Evolutionary conservation across 495 filamentous ascomycete genomes (phyloP), one percentile per base, ranked within the genome.

Genomic region (Penicillium salamii): DNA sequence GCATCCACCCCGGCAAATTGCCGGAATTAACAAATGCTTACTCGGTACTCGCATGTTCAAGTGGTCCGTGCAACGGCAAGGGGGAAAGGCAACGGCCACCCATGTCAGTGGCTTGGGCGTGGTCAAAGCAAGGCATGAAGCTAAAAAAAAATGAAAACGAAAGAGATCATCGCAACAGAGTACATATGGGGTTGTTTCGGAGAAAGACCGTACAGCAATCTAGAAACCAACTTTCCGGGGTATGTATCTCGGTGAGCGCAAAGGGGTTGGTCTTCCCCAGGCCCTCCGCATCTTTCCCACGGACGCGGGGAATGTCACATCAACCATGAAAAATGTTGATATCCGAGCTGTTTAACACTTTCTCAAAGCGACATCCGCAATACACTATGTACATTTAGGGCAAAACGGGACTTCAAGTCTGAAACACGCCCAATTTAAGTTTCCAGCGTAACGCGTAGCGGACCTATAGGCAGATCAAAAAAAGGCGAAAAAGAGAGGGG

Each of bases 61-160:
- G 34, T 29, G 24, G 52, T 17, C 53, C 34, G 51, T 49, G 51
- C 51, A 19, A 29, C 13, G 11, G 15, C 46, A 50, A 32, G 28
- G 37, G 20, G 2, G 13, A 0, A 41, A 29, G 0, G 7, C 7
- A 28, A 17, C 39, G 39, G 39, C 39, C 23, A 37, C 23, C 32
- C 9, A 35, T 33, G 28, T 49, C 40, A 39, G 43, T 46, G 43
- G 43, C 43, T 46, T 37, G 21, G 28, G 33, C 21, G n/a, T n/a
- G 29, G 12, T 12, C 29, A 36, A 12, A 18, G 34, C 13, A 31
- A 46, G 36, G 15, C 18, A 17, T 14, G 21, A 37, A 15, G 20
- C 23, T 14, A 29, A 38, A 38, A n/a, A 9, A 5, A 17, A 2
- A 1, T 4, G 23, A 34, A 29, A 15, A 19, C 32, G 17, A 34